phyloP scores from a whole-genome alignment of 2,329 filamentous ascomycete genomes.

The Cladobotryum mycophilum region DNA sequence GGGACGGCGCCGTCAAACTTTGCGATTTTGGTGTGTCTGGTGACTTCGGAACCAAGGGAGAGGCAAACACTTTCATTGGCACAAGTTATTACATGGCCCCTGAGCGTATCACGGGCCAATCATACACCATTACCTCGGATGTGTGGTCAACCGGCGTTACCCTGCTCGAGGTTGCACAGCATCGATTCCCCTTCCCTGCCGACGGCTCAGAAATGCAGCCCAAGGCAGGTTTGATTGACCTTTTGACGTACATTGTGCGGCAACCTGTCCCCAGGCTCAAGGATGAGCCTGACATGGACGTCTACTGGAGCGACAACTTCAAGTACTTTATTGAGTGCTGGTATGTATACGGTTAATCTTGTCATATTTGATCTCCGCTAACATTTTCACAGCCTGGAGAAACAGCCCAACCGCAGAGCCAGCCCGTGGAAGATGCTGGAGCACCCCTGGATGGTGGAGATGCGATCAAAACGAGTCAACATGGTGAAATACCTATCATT shows the following conservation, averaged over 20 bases:
- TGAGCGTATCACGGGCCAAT: conserved; percentile 94
- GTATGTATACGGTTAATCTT: conserved; percentile 48
- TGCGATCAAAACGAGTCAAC: conserved; percentile 92
- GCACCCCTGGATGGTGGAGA: conserved; percentile 97
- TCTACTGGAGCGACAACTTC: conserved; percentile 94
- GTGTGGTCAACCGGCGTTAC: conserved; percentile 98
- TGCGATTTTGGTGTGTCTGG: conserved; percentile 98
- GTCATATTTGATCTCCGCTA: conserved; percentile 11
- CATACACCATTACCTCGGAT: conserved; percentile 96
- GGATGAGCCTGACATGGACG: conserved; percentile 82
- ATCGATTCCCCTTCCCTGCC: conserved; percentile 95
- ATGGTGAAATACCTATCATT: conserved; percentile 91
- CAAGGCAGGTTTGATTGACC: conserved; percentile 83
- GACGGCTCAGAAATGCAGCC: conserved; percentile 96
- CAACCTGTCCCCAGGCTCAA: conserved; percentile 94
- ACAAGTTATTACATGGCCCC: conserved; percentile 99
- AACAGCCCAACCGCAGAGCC: conserved; percentile 78
- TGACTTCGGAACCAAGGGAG: conserved; percentile 96
- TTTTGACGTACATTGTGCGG: conserved; percentile 94
- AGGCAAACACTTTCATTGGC: conserved; percentile 97
- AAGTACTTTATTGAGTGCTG: conserved; percentile 99
- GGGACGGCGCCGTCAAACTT: conserved; percentile 89
- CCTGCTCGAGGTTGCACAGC: conserved; percentile 96
- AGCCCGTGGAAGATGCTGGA: conserved; percentile 99
- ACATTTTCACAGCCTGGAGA: conserved; percentile 67